Evolutionary conservation across 305 asterid genomes (phyloP).

Genomic region (Fraxinus albicans): DNA sequence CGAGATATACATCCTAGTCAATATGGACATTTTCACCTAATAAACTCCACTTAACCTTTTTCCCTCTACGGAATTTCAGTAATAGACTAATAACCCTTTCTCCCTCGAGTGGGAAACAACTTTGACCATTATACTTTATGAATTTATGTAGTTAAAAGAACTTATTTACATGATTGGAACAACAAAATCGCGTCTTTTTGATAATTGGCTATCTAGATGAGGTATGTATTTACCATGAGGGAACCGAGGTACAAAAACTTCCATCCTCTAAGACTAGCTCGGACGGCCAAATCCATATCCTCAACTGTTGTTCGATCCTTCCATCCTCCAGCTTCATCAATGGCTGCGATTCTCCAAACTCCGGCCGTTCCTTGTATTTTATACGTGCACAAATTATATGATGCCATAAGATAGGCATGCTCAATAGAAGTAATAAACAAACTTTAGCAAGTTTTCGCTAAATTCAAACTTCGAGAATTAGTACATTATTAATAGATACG

Average conservation of each 20-base stretch:
- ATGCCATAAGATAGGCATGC: background rate
- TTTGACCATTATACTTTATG: background rate
- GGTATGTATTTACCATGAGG: constrained; percentile 39
- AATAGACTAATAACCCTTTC: no score
- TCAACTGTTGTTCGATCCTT: constrained; percentile 88
- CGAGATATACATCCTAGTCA: constrained; percentile 13
- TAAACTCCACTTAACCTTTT: background rate
- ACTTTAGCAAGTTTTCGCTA: background rate
- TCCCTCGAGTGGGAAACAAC: background rate
- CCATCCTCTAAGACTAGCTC: constrained; percentile 93
- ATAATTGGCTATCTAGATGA: background rate
- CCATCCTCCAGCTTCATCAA: constrained; percentile 98
- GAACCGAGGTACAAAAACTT: constrained; percentile 73
- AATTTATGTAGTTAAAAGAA: no score
- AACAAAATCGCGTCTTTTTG: background rate
- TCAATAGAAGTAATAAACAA: background rate
- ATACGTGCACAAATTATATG: background rate
- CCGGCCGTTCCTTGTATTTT: constrained; percentile 78
- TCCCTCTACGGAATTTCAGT: no score
- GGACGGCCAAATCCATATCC: constrained; percentile 95
- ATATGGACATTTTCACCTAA: background rate
- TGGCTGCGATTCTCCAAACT: constrained; percentile 86
- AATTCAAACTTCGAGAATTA: background rate
- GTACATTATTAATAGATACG: background rate
- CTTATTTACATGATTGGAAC: background rate